phyloP scores from a whole-genome alignment of 768 basidiomycete species.

The Hygrophoropsis aurantiaca region DNA sequence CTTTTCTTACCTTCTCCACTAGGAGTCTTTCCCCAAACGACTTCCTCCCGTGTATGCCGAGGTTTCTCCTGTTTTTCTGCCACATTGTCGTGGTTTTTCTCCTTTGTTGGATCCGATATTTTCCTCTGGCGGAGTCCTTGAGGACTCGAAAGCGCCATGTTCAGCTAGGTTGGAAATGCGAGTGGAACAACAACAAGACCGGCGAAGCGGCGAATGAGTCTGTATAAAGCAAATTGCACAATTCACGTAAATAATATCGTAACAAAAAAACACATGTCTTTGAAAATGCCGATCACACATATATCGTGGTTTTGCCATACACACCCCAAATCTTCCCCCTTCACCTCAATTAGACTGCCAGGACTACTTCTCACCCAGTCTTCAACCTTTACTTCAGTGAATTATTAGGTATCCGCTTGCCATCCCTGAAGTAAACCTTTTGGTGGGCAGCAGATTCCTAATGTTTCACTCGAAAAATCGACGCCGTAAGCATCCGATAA shows the following conservation, averaged over 20 bases:
- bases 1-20: conserved; percentile 62
- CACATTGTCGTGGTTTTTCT: background rate
- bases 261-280: background rate
- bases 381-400: too few species aligned
- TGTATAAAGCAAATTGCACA: background rate
- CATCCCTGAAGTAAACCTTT: too few species aligned
- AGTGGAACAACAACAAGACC: background rate
- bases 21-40: conserved; percentile 90
- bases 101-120: background rate
- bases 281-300: background rate
- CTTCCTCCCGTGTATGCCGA: conserved; percentile 40
- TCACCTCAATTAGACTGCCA: too few species aligned
- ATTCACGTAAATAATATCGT: conserved; percentile 6
- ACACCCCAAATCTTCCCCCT: too few species aligned
- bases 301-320: too few species aligned
- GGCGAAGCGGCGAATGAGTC: background rate
- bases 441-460: too few species aligned
- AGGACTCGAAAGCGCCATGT: conserved; percentile 20
- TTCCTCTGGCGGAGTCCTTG: conserved; percentile 24
- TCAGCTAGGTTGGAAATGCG: background rate
- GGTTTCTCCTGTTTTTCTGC: conserved; percentile 13
- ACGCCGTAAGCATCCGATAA: too few species aligned
- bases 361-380: too few species aligned
- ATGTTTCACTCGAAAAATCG: too few species aligned
- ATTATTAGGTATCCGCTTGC: too few species aligned